Evolutionary conservation across 331 rosid species (phyloP).

Genomic region (Prunus yedoensis): DNA sequence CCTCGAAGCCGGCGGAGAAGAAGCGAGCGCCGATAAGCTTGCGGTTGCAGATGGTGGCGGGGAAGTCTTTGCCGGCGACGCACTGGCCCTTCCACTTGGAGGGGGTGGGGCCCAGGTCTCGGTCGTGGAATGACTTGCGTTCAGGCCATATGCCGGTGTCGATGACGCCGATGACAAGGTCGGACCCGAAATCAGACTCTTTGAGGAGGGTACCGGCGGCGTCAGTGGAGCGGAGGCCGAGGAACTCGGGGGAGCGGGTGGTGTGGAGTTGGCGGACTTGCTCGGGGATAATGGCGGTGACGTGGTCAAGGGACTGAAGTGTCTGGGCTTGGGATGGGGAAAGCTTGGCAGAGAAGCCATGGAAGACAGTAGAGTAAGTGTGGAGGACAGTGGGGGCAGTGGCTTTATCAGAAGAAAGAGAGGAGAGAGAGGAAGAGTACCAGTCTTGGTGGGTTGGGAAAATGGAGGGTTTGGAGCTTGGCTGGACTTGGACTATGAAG

Average conservation of each 20-base stretch:
- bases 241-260: slow-evolving; percentile 88
- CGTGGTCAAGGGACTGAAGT: slow-evolving; percentile 50
- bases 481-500: slow-evolving; percentile 71
- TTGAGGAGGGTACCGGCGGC: slow-evolving; percentile 65
- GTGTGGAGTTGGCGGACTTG: slow-evolving; percentile 71
- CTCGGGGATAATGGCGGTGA: slow-evolving; percentile 70
- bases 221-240: slow-evolving; percentile 67
- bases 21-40: slow-evolving; percentile 78
- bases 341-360: slow-evolving; percentile 86
- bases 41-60: slow-evolving; percentile 60
- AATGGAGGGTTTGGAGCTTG: slow-evolving; percentile 71
- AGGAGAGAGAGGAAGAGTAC: slow-evolving; percentile 75
- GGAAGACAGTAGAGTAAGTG: slow-evolving; percentile 71
- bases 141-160: slow-evolving; percentile 98
- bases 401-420: slow-evolving; percentile 22
- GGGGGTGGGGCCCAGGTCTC: slow-evolving; percentile 65
- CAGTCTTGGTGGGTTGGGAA: slow-evolving; percentile 79
- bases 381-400: slow-evolving; percentile 37
- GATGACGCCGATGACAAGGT: slow-evolving; percentile 90
- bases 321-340: slow-evolving; percentile 47
- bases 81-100: slow-evolving; percentile 87
- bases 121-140: slow-evolving; percentile 76
- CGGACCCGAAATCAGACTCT: slow-evolving; percentile 90
- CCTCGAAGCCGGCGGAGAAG: slow-evolving; percentile 72
- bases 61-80: slow-evolving; percentile 48